Conservation (phyloP, 2,329 filamentous ascomycete genomes). For the Penicillium sp. region DNA sequence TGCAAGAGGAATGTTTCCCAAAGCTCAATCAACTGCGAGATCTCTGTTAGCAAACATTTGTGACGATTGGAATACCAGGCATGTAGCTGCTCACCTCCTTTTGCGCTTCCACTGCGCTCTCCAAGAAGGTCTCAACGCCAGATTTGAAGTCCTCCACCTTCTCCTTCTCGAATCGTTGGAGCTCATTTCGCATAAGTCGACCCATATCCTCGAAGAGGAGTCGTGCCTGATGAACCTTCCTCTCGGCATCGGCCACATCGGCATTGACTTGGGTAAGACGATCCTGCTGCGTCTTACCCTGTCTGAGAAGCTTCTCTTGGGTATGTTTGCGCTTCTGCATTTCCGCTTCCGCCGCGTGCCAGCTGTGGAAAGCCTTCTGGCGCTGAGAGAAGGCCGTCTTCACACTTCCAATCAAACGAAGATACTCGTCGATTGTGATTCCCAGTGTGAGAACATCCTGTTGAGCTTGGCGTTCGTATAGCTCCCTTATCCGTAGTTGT, state of each 20-base stretch:
- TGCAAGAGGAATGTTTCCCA: slow-evolving; percentile 99
- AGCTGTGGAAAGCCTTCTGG: slow-evolving; percentile 90
- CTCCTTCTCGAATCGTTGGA: slow-evolving; percentile 89
- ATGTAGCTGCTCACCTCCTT: slow-evolving; percentile 79
- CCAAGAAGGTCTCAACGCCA: slow-evolving; percentile 91
- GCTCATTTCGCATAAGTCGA: slow-evolving; percentile 75
- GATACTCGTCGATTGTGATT: slow-evolving; percentile 97
- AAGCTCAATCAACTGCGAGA: slow-evolving; percentile 74
- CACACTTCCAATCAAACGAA: slow-evolving; percentile 85
- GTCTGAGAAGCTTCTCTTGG: slow-evolving; percentile 89
- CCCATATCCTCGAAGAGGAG: slow-evolving; percentile 97
- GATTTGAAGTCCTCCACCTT: slow-evolving; percentile 99
- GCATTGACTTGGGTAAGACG: slow-evolving; percentile 83
- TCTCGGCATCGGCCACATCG: slow-evolving; percentile 85
- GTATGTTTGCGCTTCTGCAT: slow-evolving; percentile 77
- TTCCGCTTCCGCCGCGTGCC: slow-evolving; percentile 84
- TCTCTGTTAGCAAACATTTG: too few relatives aligned
- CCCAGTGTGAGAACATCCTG: slow-evolving; percentile 93
- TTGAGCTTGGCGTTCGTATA: slow-evolving; percentile 93
- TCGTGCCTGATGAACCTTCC: slow-evolving; percentile 80
- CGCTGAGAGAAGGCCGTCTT: slow-evolving; percentile 87
- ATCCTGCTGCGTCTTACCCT: slow-evolving; percentile 93
- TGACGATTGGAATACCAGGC: too few relatives aligned
- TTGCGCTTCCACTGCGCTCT: slow-evolving; percentile 93
- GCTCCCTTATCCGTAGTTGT: slow-evolving; percentile 83